Evolutionary conservation across 2,329 filamentous ascomycete genomes (phyloP), one percentile per base, ranked within the genome.

Genomic region (Metarhizium rileyi): DNA sequence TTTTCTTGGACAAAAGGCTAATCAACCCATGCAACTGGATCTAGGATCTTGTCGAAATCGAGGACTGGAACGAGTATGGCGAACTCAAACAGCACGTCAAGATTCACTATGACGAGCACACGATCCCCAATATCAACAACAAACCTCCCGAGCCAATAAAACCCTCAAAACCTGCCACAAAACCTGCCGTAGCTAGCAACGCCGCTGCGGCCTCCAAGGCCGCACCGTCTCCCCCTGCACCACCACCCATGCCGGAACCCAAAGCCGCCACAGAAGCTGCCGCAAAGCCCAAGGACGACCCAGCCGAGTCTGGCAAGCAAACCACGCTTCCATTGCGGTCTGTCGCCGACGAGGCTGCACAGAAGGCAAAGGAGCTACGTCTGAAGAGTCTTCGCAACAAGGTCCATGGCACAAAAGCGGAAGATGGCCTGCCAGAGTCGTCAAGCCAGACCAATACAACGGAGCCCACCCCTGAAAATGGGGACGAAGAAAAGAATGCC

Each of bases 21-120:
- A 16, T 20, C 33, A 36, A 38, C 16, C 18, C 35, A 20, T 38
- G n/a, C n/a, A n/a, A n/a, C 35, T 16, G n/a, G 5, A 5, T 48
- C 4, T 53, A 96, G 90, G 93, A 96, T 65, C 77, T 96, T 46
- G 86, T 91, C 55, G 85, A 97, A 68, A 82, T 97, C 55, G 93
- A 98, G 70, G 93, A 98, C 65, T 97, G 91, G 93, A 98, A 98
- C 72, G 93, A 98, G 67, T 96, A 94, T 68, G 90, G 90, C 68
- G 91, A 97, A 70, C 79, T 98, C 53, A 89, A 90, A 67, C 81
- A 91, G 68, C 86, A 91, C 60, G 81, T 97, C 59, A 82, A 76
- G 53, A 79, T 85, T 57, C 80, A 77, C 68, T 78, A 78, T 64
- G 79, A 83, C 69, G 78, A 82, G 57, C 72, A 71, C 59, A 81